Conservation (phyloP, 768 basidiomycete species). For the Amanita pallidorosea region DNA sequence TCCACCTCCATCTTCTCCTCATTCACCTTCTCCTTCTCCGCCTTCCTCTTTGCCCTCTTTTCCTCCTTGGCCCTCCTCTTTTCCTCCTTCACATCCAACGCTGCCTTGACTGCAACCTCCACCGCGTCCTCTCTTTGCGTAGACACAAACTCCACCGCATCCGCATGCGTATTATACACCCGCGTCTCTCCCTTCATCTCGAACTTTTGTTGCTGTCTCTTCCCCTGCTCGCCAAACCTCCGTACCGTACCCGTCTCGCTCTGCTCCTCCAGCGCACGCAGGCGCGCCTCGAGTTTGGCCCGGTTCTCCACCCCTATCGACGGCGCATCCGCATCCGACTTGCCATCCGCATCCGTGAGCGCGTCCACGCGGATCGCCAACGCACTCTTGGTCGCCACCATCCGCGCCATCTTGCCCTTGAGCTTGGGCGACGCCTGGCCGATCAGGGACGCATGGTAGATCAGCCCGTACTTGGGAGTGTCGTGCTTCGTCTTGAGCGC, state of each 20-base stretch:
- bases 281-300: slow-evolving; percentile 87
- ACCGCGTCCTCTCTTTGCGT: slow-evolving; percentile 78
- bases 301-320: slow-evolving; percentile 91
- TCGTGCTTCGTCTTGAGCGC: slow-evolving; percentile 99
- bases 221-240: slow-evolving; percentile 41
- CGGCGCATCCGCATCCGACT: slow-evolving; percentile 72
- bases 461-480: slow-evolving; percentile 98
- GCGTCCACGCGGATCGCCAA: slow-evolving; percentile 97
- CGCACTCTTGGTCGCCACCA: slow-evolving; percentile 98
- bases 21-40: slow-evolving; percentile 30
- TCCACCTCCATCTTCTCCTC: slow-evolving; percentile 29
- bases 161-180: slow-evolving; percentile 81
- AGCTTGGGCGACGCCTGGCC: slow-evolving; percentile 96
- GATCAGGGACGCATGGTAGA: slow-evolving; percentile 96
- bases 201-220: slow-evolving; percentile 69
- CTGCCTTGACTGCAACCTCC: slow-evolving; percentile 63
- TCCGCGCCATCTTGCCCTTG: slow-evolving; percentile 99
- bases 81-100: slow-evolving; percentile 79
- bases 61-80: slow-evolving; percentile 77
- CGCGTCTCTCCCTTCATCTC: slow-evolving; percentile 71
- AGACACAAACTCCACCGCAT: slow-evolving; percentile 73
- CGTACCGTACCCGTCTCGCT: slow-evolving; percentile 64
- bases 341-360: slow-evolving; percentile 83
- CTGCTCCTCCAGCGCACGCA: slow-evolving; percentile 82
- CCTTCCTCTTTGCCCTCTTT: slow-evolving; percentile 58